Percentiles rank a stretch among this genome's conserved stretches.
Conservation (phyloP, 2,329 filamentous ascomycete species). For the Moelleriella libera region DNA sequence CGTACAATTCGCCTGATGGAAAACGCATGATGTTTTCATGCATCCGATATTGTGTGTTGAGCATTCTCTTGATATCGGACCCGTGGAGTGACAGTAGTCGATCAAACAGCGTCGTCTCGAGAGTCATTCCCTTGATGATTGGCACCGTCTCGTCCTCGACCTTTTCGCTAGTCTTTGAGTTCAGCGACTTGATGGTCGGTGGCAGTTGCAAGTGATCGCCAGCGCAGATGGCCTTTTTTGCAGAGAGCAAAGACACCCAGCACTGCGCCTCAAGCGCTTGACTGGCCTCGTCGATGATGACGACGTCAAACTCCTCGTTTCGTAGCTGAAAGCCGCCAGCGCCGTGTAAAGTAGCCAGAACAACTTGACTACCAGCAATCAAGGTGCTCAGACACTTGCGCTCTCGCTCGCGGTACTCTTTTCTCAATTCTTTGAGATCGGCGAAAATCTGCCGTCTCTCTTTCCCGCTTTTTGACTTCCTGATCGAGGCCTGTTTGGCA, state of each 20-base stretch:
- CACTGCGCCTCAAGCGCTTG: constrained; percentile 94
- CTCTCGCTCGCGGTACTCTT: constrained; percentile 80
- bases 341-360: constrained; percentile 84
- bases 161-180: constrained; percentile 30
- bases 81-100: constrained; percentile 73
- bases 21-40: constrained; percentile 92
- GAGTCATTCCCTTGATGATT: constrained; percentile 37
- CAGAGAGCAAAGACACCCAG: constrained; percentile 78
- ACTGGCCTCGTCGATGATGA: constrained; percentile 91
- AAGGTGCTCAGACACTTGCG: constrained; percentile 65
- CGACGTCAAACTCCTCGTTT: constrained; percentile 74
- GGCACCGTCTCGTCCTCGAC: constrained; percentile 20
- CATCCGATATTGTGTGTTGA: constrained; percentile 97
- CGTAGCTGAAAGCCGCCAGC: constrained; percentile 74
- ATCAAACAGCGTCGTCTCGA: constrained; percentile 91
- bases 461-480: constrained; percentile 68
- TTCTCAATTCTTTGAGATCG: constrained; percentile 72
- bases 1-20: constrained; percentile 80
- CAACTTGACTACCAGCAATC: constrained; percentile 66
- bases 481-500: constrained; percentile 72
- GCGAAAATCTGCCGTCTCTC: constrained; percentile 72
- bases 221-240: constrained; percentile 75
- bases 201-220: constrained; percentile 91
- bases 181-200: constrained; percentile 79
- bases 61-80: constrained; percentile 74